Evolutionary conservation across 192 early-diverging fungal genomes (phyloP).

Genomic region (Mortierella alpina): DNA sequence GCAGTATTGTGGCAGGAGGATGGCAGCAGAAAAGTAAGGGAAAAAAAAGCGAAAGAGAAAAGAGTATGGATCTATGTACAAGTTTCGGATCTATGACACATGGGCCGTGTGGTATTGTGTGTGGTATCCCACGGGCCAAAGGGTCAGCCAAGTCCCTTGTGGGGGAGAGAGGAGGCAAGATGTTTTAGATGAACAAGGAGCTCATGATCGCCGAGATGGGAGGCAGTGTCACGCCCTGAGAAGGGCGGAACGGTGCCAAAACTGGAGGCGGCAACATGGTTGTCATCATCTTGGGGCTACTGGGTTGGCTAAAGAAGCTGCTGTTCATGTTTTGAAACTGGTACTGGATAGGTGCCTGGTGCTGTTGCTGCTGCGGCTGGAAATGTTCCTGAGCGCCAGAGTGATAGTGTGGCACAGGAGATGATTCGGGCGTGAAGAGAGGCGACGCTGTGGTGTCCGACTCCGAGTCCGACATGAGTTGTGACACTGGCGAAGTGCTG

Average conservation of each 20-base stretch:
- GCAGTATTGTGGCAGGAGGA: conserved; percentile 4
- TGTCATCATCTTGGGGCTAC: conserved; percentile 23
- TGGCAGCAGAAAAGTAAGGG: background rate
- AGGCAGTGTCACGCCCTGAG: conserved; percentile 46
- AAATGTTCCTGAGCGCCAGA: conserved; percentile 2
- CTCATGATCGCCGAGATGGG: conserved; percentile 53
- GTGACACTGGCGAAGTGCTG: conserved; percentile 37
- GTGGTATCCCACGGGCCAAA: too few relatives aligned
- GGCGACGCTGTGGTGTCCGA: conserved; percentile 46
- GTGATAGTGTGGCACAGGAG: conserved; percentile 45
- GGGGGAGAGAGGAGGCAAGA: background rate
- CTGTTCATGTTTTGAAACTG: conserved; percentile 37
- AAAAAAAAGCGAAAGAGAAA: background rate
- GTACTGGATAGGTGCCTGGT: conserved; percentile 17
- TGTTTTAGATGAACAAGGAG: conserved; percentile 42
- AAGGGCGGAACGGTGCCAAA: conserved; percentile 46
- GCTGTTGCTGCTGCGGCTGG: conserved; percentile 16
- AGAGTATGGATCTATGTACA: background rate
- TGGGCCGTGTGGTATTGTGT: too few relatives aligned
- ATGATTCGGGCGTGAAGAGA: conserved; percentile 63
- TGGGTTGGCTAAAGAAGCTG: conserved; percentile 21
- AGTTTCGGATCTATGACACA: too few relatives aligned
- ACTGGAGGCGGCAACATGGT: conserved; percentile 48
- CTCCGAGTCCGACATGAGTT: conserved; percentile 44
- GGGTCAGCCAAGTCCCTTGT: too few relatives aligned